Evolutionary conservation across 371 early-diverging fungal species (phyloP).

Genomic region (Mortierella sp.): DNA sequence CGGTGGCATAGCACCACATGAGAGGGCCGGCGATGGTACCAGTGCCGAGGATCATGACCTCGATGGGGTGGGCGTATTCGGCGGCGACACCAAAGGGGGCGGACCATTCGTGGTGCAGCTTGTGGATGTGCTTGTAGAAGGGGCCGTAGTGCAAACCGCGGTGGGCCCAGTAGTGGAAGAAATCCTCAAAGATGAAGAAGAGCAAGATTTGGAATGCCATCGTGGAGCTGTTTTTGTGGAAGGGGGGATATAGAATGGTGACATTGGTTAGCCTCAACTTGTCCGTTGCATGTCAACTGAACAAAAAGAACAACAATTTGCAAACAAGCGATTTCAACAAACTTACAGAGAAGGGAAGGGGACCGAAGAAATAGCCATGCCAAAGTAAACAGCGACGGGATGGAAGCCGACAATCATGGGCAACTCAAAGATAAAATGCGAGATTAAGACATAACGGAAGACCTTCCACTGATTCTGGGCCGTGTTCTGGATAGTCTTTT

Average conservation of each 20-base stretch:
- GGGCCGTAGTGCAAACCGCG: slow-evolving; percentile 89
- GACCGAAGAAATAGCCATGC: slow-evolving; percentile 84
- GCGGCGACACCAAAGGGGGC: slow-evolving; percentile 92
- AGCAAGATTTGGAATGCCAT: slow-evolving; percentile 67
- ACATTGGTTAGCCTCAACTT: not conserved
- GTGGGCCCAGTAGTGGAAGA: slow-evolving; percentile 87
- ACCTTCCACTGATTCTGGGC: slow-evolving; percentile 82
- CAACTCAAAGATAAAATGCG: slow-evolving; percentile 84
- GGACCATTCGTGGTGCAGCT: slow-evolving; percentile 93
- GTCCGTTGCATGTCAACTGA: not conserved
- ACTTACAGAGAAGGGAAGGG: slow-evolving; percentile 89
- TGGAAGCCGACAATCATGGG: slow-evolving; percentile 91
- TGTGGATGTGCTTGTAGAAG: slow-evolving; percentile 92
- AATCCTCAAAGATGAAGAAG: slow-evolving; percentile 89
- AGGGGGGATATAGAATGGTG: not conserved
- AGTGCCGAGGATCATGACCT: slow-evolving; percentile 81
- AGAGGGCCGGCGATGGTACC: slow-evolving; percentile 84
- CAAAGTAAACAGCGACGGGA: slow-evolving; percentile 84
- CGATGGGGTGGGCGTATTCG: slow-evolving; percentile 90
- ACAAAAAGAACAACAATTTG: not conserved
- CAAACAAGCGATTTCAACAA: not conserved
- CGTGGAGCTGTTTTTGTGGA: slow-evolving; percentile 18
- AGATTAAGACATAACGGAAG: slow-evolving; percentile 74
- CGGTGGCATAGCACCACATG: slow-evolving; percentile 68
- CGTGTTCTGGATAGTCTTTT: slow-evolving; percentile 78